Base-by-base conservation (phyloP, 2,329 filamentous ascomycete genomes). In the Phaeosphaeria sp. region DNA sequence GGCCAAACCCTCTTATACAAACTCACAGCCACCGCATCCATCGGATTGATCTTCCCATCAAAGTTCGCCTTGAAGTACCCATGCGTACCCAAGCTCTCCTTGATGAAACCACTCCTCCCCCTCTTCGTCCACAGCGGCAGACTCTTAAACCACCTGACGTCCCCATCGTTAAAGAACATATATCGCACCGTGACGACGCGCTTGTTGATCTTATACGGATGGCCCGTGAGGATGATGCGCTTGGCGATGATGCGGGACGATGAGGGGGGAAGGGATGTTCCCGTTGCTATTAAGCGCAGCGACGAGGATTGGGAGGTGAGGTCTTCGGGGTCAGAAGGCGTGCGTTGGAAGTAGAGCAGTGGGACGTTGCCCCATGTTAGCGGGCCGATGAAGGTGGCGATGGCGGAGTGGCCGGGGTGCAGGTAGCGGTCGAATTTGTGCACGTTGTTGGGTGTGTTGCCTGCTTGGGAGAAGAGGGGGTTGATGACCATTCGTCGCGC, bases 31-130 rank as follows among this genome's bases (percentile, higher is more conserved):
- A 99, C 88, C 2, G 93, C 89, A 79, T 99, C 95, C 80, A 97
- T 91, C 1, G 95, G 93, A 78, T 97, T 98, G 77, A 99, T 94
- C 75, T 91, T 91, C 13, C 89, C 92, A 76, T 99, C 96, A 80
- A 99, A 99, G 1, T 91, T 97, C 13, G 95, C 95, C 84, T 99
- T 99, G 86, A 98, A 98, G 82, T 99, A 99, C n/a, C 95, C 95
- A 78, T 99, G 95, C 36, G 95, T 99, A 69, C 95, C 95, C 49
- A 99, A 81, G 56, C 90, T 86, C 82, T 99, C 95, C 83, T 97
- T 97, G 82, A 99, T 88, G 77, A 89, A 97, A 8, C 95, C 95
- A 66, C 88, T 91, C 61, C 95, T 84, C 6, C 95, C 95, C 27
- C 94, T 82, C 81, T 88, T 91, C 5, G 95, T 99, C 93, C 94